phyloP scores from a whole-genome alignment of 352 stramenopile genomes.

The Porosira glacialis region DNA sequence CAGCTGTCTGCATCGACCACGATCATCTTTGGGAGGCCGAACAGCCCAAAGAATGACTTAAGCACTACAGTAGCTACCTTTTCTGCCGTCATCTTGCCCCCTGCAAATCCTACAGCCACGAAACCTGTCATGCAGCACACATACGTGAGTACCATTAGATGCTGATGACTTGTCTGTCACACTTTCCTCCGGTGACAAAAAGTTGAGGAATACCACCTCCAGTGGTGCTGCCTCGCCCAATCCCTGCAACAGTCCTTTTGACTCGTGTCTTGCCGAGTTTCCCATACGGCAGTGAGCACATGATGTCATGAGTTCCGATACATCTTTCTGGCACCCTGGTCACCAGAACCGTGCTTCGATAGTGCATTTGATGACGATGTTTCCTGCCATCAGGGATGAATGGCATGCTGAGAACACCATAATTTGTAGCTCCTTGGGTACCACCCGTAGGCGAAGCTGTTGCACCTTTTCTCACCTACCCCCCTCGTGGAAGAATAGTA shows the following conservation, averaged over 20 bases:
- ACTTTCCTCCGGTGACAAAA: slow-evolving; percentile 9
- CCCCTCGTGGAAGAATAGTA: no score
- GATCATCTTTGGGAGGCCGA: slow-evolving; percentile 15
- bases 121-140: slow-evolving; percentile 30
- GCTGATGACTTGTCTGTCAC: slow-evolving; percentile 8
- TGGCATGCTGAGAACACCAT: slow-evolving; percentile 38
- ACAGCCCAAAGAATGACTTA: slow-evolving; percentile 1
- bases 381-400: slow-evolving; percentile 16
- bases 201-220: slow-evolving; percentile 16
- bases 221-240: slow-evolving; percentile 23
- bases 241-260: slow-evolving; percentile 15
- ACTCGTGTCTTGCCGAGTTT: slow-evolving; percentile 6
- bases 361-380: slow-evolving; percentile 9
- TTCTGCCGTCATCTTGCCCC: slow-evolving; percentile 1
- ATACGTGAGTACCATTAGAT: neutral
- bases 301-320: neutral
- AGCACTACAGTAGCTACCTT: slow-evolving; percentile 1
- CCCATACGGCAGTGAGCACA: slow-evolving; percentile 27
- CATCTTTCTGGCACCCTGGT: slow-evolving; percentile 11
- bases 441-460: slow-evolving; percentile 12
- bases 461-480: no score
- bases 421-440: slow-evolving; percentile 9
- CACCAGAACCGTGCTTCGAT: slow-evolving; percentile 27
- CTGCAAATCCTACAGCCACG: slow-evolving; percentile 6
- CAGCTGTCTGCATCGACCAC: slow-evolving; percentile 5